phyloP scores from a whole-genome alignment of 768 basidiomycete species.

The Boletus fagicola region DNA sequence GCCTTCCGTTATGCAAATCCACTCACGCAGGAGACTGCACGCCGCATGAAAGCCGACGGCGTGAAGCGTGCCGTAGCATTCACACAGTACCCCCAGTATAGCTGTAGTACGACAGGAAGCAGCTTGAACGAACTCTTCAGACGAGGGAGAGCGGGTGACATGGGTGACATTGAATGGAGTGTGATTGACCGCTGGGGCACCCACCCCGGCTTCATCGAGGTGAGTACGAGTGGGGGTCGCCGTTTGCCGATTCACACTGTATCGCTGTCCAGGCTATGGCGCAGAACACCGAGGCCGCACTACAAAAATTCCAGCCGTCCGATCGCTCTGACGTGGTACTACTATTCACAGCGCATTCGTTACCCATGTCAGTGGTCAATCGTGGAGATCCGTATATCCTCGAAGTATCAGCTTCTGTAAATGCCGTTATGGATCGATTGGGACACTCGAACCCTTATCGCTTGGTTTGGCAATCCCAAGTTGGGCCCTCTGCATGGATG shows the following conservation, averaged over 20 bases:
- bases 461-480: conserved; percentile 96
- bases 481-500: conserved; percentile 97
- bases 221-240: conserved; percentile 35
- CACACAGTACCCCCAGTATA: conserved; percentile 98
- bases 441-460: conserved; percentile 82
- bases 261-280: conserved; percentile 69
- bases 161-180: conserved; percentile 84
- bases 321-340: conserved; percentile 74
- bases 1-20: conserved; percentile 94
- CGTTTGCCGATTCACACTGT: conserved; percentile 1
- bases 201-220: conserved; percentile 92
- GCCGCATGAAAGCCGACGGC: conserved; percentile 85
- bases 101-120: conserved; percentile 97
- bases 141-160: conserved; percentile 56
- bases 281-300: conserved; percentile 79
- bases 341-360: conserved; percentile 95
- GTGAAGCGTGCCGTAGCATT: conserved; percentile 93
- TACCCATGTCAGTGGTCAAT: conserved; percentile 98
- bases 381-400: conserved; percentile 96
- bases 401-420: conserved; percentile 92
- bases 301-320: conserved; percentile 73
- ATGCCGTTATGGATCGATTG: conserved; percentile 88
- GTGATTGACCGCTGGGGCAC: conserved; percentile 99
- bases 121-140: conserved; percentile 91
- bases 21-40: conserved; percentile 77